Base-by-base conservation (phyloP, 345 rosid species). In the Gossypium turneri region DNA sequence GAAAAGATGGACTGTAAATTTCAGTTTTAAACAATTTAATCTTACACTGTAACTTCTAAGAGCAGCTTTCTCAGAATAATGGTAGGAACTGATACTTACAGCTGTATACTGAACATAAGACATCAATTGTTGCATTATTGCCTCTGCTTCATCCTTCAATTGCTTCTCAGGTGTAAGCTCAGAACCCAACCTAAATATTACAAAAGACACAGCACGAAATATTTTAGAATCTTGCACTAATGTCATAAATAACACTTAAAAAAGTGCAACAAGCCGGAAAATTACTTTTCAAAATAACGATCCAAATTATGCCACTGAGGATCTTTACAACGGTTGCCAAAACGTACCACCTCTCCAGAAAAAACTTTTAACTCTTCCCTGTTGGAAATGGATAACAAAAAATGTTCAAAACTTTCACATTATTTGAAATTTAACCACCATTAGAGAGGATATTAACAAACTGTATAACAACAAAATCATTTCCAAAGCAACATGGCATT, bases 241-340 rank as follows among this genome's bases (percentile, higher is more conserved):
- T 25, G n/a, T 47, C 5, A 8, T n/a, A 29, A 71, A 69, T 3
- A 67, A 25, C 9, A 65, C 47, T 72, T 57, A 51, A 47, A 51
- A 79, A 63, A 51, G 77, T 67, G 67, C 53, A 85, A 67, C 17
- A 59, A 25, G 77, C 25, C 8, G 65, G 68, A 55, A 25, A 78
- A 80, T 86, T 86, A 91, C 99, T 91, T 94, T 61, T 89, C 97
- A 78, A 94, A 93, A 78, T 90, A 93, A 53, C 99, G 98, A 50
- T 92, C 93, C 77, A 93, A 82, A 81, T 89, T 90, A 88, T 94
- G 99, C 94, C 92, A 94, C 60, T 94, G 99, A 78, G 98, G 99
- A 89, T 94, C 99, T 84, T 92, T 93, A 79, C 98, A 94, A 79
- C 92, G 98, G 79, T 93, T 94, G 72, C 99, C 99, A 75, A 94